These are phyloP conservation scores for Claviceps lovelessii DNA, from an alignment of 2,329 filamentous ascomycete species.

Conservation along the genomic window DNA sequence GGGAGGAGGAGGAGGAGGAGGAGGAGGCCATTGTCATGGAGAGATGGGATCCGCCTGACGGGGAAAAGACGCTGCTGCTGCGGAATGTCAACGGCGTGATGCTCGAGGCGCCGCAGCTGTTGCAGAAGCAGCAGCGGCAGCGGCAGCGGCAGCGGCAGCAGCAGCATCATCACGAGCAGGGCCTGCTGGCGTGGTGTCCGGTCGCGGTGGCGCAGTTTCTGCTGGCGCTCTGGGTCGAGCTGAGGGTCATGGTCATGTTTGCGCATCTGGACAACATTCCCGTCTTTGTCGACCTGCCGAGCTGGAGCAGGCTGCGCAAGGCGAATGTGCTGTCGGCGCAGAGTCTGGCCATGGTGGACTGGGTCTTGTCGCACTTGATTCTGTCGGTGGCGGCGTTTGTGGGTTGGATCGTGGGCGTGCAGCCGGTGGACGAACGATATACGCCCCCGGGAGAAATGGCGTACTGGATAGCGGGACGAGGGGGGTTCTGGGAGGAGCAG, in stretches of 20 bases:
- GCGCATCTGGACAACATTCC: conserved; percentile 16
- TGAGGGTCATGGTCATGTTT: conserved; percentile 18
- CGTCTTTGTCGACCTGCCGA: conserved; percentile 11
- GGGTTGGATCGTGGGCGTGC: conserved; percentile 5
- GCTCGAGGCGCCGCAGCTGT: conserved; percentile 11
- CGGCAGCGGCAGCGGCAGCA: too few relatives aligned
- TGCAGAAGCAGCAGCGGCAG: background rate
- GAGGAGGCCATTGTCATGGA: conserved; percentile 29
- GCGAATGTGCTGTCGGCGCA: background rate
- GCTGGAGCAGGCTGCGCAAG: background rate
- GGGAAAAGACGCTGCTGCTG: conserved; percentile 33
- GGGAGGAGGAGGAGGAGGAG: conserved; percentile 12
- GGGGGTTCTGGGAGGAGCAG: background rate
- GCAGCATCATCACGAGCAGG: background rate
- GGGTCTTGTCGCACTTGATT: conserved; percentile 5
- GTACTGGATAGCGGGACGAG: background rate
- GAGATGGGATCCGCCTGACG: conserved; percentile 30
- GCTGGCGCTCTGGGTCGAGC: conserved; percentile 15
- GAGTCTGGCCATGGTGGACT: conserved; percentile 2
- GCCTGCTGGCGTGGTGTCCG: background rate
- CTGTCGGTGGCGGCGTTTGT: conserved; percentile 4
- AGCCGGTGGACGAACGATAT: conserved; percentile 5
- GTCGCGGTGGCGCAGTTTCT: conserved; percentile 7
- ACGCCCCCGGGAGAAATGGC: conserved; percentile 1
- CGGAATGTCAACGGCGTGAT: conserved; percentile 33